Percentiles rank a stretch among this genome's conserved stretches.
Evolutionary conservation across 2,329 filamentous ascomycete genomes (phyloP).

Genomic region (Tetracladium maxilliforme): DNA sequence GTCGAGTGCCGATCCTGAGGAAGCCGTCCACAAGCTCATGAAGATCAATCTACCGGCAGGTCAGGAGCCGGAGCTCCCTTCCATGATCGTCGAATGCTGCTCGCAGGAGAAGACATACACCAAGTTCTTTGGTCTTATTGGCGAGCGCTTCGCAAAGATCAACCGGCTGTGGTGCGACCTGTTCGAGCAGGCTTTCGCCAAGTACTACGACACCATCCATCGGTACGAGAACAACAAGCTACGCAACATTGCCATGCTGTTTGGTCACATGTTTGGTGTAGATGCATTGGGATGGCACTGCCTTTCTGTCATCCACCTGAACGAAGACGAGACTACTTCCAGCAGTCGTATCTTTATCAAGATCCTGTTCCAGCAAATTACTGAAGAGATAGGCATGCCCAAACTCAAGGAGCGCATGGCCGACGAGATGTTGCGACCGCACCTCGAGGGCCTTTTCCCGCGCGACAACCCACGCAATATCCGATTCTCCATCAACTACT

Average conservation of each 20-base stretch:
- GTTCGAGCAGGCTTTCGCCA: constrained; percentile 78
- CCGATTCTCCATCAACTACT: constrained; percentile 97
- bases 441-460: constrained; percentile 78
- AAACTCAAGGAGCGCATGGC: constrained; percentile 63
- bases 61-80: constrained; percentile 78
- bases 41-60: constrained; percentile 79
- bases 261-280: constrained; percentile 76
- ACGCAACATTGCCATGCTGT: constrained; percentile 89
- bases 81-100: constrained; percentile 95
- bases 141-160: constrained; percentile 88
- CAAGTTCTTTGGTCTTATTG: constrained; percentile 92
- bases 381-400: constrained; percentile 72
- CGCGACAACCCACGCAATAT: constrained; percentile 79
- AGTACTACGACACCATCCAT: constrained; percentile 96
- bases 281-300: constrained; percentile 91
- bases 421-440: constrained; percentile 65
- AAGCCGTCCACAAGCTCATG: constrained; percentile 95
- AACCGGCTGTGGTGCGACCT: constrained; percentile 90
- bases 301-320: constrained; percentile 71
- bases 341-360: constrained; percentile 97
- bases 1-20: constrained; percentile 90
- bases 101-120: constrained; percentile 94
- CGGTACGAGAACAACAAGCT: constrained; percentile 92
- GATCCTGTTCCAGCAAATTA: constrained; percentile 86
- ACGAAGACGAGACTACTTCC: constrained; percentile 92